phyloP scores from a whole-genome alignment of 2,329 filamentous ascomycete species.

The Fusarium acutatum region DNA sequence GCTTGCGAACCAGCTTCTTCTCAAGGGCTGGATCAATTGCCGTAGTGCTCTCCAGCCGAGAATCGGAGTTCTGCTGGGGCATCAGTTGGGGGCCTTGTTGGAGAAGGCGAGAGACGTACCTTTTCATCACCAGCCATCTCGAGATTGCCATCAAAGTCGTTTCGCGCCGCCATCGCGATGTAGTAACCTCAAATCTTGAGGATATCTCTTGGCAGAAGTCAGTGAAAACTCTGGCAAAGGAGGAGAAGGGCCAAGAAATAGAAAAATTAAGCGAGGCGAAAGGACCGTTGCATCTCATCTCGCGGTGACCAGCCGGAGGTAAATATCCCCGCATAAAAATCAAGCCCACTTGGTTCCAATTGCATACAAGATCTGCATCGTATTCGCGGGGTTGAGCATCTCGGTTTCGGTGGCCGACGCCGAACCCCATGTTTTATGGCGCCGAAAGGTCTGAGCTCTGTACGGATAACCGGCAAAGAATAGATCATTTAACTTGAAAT shows the following conservation, averaged over 20 bases:
- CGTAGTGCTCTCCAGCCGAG: constrained; percentile 3
- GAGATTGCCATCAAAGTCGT: constrained; percentile 3
- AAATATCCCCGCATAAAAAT: constrained; percentile 22
- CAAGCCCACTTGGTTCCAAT: neutral
- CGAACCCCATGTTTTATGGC: neutral
- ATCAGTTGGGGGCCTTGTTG: neutral
- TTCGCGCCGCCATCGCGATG: neutral
- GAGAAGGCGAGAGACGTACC: neutral
- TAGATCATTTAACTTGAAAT: neutral
- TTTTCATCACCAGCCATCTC: constrained; percentile 20
- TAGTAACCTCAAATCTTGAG: too few relatives aligned
- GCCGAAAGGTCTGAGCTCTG: neutral
- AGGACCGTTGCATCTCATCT: constrained; percentile 8
- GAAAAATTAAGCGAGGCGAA: constrained; percentile 9
- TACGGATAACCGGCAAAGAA: neutral
- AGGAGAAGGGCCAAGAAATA: neutral
- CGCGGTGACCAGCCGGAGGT: neutral
- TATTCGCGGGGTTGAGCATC: neutral
- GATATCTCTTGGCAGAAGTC: neutral
- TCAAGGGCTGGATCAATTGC: constrained; percentile 11
- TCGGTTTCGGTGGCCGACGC: constrained; percentile 7
- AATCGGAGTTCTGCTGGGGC: constrained; percentile 9
- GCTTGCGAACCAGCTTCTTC: constrained; percentile 22
- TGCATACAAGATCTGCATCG: constrained; percentile 11
- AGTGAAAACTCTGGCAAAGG: neutral